A percentile compares a stretch with the other conserved stretches of the same genome.
Conservation (phyloP, 495 filamentous ascomycete genomes). For the Neurospora pannonica region DNA sequence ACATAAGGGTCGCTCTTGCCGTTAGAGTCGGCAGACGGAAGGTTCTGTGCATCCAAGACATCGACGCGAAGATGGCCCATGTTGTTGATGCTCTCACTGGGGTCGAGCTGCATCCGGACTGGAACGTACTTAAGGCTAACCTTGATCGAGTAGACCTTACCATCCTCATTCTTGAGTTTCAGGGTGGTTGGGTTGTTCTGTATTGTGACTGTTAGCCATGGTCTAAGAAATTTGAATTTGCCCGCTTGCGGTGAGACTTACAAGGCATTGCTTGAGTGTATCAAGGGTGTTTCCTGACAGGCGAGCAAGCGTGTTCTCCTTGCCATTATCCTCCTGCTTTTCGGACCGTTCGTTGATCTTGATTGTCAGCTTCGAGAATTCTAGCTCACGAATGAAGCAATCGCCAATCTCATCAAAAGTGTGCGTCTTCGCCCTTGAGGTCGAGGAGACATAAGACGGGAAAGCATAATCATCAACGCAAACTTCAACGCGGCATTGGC, state of each 20-base stretch:
- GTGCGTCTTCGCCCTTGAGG: conserved; percentile 51
- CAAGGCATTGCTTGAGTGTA: conserved; percentile 76
- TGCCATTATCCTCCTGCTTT: conserved; percentile 57
- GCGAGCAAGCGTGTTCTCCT: conserved; percentile 68
- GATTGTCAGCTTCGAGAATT: conserved; percentile 87
- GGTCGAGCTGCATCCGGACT: conserved; percentile 85
- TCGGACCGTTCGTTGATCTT: conserved; percentile 68
- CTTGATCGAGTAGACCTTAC: conserved; percentile 69
- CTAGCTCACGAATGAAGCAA: conserved; percentile 90
- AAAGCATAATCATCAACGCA: conserved; percentile 92
- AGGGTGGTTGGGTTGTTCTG: conserved; percentile 85
- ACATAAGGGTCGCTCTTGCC: conserved; percentile 95
- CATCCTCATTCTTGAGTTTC: conserved; percentile 62
- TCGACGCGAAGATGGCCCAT: conserved; percentile 89
- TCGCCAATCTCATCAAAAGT: conserved; percentile 88
- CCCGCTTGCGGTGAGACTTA: conserved; percentile 30
- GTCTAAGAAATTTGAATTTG: background rate
- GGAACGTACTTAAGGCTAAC: conserved; percentile 92
- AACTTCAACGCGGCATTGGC: conserved; percentile 72
- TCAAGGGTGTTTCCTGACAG: conserved; percentile 77
- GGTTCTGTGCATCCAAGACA: conserved; percentile 75
- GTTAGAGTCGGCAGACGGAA: conserved; percentile 89
- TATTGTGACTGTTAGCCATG: conserved; percentile 5
- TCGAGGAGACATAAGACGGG: conserved; percentile 75
- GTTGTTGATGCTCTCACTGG: conserved; percentile 95